These are phyloP conservation scores for Suhomyces panamericanus DNA, from an alignment of 1,139 yeast genomes.

Conservation along the genomic window DNA sequence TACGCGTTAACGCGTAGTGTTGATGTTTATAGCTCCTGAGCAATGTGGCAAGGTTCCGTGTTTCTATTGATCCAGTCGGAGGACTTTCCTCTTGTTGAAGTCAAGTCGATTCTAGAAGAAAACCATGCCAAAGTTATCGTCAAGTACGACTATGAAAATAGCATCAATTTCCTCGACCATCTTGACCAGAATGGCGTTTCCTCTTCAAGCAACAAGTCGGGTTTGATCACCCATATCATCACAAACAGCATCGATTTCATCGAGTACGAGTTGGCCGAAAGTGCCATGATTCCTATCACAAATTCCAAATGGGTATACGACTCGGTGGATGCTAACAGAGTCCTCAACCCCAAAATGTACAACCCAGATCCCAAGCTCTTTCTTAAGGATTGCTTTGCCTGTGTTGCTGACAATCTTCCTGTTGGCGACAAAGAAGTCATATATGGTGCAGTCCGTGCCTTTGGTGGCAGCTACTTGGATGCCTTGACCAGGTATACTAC, in stretches of 20 bases:
- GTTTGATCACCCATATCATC: slow-evolving; percentile 52
- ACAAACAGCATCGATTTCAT: slow-evolving; percentile 55
- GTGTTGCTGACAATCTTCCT: slow-evolving; percentile 59
- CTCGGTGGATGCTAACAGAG: slow-evolving; percentile 43
- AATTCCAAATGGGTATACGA: slow-evolving; percentile 63
- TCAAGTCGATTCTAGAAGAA: slow-evolving; percentile 20
- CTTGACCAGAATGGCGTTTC: slow-evolving; percentile 23
- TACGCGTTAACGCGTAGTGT: slow-evolving; percentile 7
- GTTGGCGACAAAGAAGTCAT: slow-evolving; percentile 63
- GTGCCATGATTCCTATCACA: slow-evolving; percentile 68
- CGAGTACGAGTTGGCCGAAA: slow-evolving; percentile 51
- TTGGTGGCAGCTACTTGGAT: slow-evolving; percentile 74
- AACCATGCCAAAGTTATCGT: slow-evolving; percentile 26
- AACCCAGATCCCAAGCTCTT: slow-evolving; percentile 72
- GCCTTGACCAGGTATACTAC: slow-evolving; percentile 71
- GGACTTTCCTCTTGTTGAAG: slow-evolving; percentile 25
- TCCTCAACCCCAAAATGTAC: slow-evolving; percentile 51
- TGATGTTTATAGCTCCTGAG: not conserved
- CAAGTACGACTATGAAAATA: slow-evolving; percentile 28
- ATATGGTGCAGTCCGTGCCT: slow-evolving; percentile 63
- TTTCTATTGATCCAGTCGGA: slow-evolving; percentile 43
- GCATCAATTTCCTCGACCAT: slow-evolving; percentile 25
- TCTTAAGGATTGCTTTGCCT: slow-evolving; percentile 60
- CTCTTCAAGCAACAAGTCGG: slow-evolving; percentile 55
- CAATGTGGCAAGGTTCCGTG: slow-evolving; percentile 39